Conservation (phyloP, 2,329 filamentous ascomycete genomes). For the Cytospora piceae region DNA sequence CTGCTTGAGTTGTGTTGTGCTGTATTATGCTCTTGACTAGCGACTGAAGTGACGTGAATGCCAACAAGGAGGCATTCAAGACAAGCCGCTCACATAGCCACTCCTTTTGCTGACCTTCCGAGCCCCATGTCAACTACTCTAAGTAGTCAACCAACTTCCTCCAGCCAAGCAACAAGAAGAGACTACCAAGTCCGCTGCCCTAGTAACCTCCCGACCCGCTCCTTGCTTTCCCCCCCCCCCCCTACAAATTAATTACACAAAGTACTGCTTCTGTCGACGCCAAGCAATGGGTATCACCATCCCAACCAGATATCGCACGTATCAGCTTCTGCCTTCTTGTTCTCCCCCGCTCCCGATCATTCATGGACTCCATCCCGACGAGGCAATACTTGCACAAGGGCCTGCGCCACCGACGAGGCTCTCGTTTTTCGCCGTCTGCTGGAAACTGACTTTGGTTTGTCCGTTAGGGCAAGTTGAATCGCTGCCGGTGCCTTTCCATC, state of each 20-base stretch:
- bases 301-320: not conserved
- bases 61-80: not conserved
- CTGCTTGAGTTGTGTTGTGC: not conserved
- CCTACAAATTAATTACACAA: not conserved
- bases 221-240: not conserved
- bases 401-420: conserved; percentile 25
- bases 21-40: not conserved
- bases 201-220: not conserved
- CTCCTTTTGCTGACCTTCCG: not conserved
- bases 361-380: not conserved
- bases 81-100: not conserved
- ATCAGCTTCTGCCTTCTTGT: not conserved
- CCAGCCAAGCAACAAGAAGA: not conserved
- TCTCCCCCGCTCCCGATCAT: not conserved
- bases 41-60: not conserved
- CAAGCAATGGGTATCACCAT: not conserved
- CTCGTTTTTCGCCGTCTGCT: not conserved
- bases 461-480: conserved; percentile 23
- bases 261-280: not conserved
- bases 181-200: not conserved
- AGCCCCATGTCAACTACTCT: not conserved
- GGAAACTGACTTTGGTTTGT: conserved; percentile 18
- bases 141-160: not conserved
- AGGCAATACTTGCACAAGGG: conserved; percentile 18
- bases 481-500: conserved; percentile 18